Evolutionary conservation across 2,329 filamentous ascomycete species (phyloP).

Genomic region (Cytospora mali): DNA sequence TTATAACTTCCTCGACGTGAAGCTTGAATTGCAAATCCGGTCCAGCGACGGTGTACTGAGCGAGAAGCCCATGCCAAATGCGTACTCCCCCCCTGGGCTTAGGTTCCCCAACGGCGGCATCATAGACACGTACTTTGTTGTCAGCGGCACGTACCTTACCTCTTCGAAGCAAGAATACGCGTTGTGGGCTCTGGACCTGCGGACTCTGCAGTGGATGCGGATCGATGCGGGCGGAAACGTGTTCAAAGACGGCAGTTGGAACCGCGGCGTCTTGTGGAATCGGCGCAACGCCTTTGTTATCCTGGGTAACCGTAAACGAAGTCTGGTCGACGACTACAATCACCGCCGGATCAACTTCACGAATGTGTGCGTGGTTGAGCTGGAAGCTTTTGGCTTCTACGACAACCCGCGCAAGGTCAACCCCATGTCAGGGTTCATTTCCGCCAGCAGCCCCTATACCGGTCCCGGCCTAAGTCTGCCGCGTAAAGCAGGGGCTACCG

Average conservation of each 20-base stretch:
- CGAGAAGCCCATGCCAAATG: slow-evolving; percentile 86
- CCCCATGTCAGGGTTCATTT: slow-evolving; percentile 82
- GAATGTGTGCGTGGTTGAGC: slow-evolving; percentile 93
- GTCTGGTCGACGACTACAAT: slow-evolving; percentile 96
- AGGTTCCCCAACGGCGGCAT: slow-evolving; percentile 95
- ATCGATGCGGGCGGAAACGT: slow-evolving; percentile 94
- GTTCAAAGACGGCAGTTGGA: slow-evolving; percentile 98
- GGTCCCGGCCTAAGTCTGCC: slow-evolving; percentile 58
- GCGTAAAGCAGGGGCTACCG: slow-evolving; percentile 64
- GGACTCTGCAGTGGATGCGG: slow-evolving; percentile 87
- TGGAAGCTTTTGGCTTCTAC: slow-evolving; percentile 96
- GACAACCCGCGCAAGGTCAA: slow-evolving; percentile 84
- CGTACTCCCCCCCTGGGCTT: slow-evolving; percentile 85
- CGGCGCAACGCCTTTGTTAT: slow-evolving; percentile 94
- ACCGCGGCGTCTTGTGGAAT: slow-evolving; percentile 90
- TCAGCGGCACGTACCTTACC: slow-evolving; percentile 95
- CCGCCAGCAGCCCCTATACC: slow-evolving; percentile 73
- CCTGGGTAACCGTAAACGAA: slow-evolving; percentile 88
- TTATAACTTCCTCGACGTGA: slow-evolving; percentile 98
- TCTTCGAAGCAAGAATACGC: slow-evolving; percentile 98
- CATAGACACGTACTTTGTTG: slow-evolving; percentile 94
- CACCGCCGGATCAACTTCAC: slow-evolving; percentile 97
- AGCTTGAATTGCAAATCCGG: slow-evolving; percentile 88
- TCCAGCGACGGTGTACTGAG: slow-evolving; percentile 79
- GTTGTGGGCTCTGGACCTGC: slow-evolving; percentile 89